Percentiles rank a stretch among this genome's conserved stretches.
Conservation (phyloP, 1,284 basidiomycete genomes). For the Agroathelia rolfsii region DNA sequence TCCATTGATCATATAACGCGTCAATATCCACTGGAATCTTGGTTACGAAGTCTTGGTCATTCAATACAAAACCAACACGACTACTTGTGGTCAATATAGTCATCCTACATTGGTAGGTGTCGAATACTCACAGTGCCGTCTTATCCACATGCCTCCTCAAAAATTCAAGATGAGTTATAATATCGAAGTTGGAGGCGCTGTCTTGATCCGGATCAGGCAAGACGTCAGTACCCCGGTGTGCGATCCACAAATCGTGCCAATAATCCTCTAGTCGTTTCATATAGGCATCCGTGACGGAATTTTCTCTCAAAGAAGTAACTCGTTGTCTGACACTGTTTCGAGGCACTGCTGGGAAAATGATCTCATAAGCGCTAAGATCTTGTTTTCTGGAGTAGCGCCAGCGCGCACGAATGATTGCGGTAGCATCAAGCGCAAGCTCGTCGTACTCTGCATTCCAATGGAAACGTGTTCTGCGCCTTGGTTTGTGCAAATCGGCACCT, state of each 20-base stretch:
- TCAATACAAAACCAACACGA: conserved; percentile 47
- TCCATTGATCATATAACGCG: conserved; percentile 35
- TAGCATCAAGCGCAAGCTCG: conserved; percentile 77
- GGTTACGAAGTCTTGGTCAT: conserved; percentile 23
- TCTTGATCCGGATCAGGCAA: conserved; percentile 66
- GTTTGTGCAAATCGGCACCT: conserved; percentile 12
- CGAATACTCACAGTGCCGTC: conserved; percentile 59
- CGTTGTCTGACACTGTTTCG: conserved; percentile 61
- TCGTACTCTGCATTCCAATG: conserved; percentile 82
- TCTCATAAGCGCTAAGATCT: conserved; percentile 63
- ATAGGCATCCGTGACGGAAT: conserved; percentile 64
- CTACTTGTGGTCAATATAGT: conserved; percentile 21
- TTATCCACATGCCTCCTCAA: conserved; percentile 78
- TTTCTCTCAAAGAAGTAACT: conserved; percentile 47
- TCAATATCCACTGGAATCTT: conserved; percentile 38
- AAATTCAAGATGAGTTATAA: conserved; percentile 70
- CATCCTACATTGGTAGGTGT: conserved; percentile 11
- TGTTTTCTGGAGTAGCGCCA: conserved; percentile 50
- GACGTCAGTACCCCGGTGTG: conserved; percentile 53
- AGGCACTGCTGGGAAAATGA: conserved; percentile 68
- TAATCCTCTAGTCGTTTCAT: conserved; percentile 70
- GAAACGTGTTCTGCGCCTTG: conserved; percentile 51
- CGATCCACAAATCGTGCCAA: conserved; percentile 72
- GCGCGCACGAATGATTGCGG: conserved; percentile 73
- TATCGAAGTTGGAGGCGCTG: conserved; percentile 66